Evolutionary conservation across 306 rosid genomes (phyloP).

Genomic region (Abrus pulchellus): DNA sequence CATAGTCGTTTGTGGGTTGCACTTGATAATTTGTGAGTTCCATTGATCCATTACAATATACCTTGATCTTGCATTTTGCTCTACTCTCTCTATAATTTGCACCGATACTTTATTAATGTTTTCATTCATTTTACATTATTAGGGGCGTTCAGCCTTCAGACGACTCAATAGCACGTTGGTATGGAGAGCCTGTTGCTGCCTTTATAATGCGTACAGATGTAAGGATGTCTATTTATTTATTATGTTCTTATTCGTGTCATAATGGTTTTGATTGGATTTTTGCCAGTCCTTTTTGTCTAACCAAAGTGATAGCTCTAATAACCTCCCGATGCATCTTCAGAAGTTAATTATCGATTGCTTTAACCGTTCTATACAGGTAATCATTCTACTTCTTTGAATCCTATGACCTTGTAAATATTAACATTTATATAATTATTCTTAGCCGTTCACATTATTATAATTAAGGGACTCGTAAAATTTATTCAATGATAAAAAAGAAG

Average conservation of each 20-base stretch:
- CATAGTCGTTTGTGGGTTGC: not conserved
- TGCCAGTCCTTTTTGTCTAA: constrained; percentile 72
- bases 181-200: constrained; percentile 84
- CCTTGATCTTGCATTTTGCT: not conserved
- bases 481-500: no score
- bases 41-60: not conserved
- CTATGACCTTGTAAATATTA: constrained; percentile 13
- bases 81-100: not conserved
- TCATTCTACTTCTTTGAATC: constrained; percentile 24
- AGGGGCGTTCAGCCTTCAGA: constrained; percentile 28
- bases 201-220: constrained; percentile 72
- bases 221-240: constrained; percentile 33
- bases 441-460: no score
- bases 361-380: constrained; percentile 72
- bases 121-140: constrained; percentile 12
- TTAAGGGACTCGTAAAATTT: no score
- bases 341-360: constrained; percentile 61
- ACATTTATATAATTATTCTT: no score
- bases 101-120: not conserved
- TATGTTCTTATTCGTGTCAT: constrained; percentile 1
- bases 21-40: constrained; percentile 6
- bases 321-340: constrained; percentile 76
- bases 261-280: constrained; percentile 20
- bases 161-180: constrained; percentile 75
- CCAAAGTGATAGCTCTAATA: constrained; percentile 61